phyloP scores from a whole-genome alignment of 352 stramenopile species.

The Pythium insidiosum region DNA sequence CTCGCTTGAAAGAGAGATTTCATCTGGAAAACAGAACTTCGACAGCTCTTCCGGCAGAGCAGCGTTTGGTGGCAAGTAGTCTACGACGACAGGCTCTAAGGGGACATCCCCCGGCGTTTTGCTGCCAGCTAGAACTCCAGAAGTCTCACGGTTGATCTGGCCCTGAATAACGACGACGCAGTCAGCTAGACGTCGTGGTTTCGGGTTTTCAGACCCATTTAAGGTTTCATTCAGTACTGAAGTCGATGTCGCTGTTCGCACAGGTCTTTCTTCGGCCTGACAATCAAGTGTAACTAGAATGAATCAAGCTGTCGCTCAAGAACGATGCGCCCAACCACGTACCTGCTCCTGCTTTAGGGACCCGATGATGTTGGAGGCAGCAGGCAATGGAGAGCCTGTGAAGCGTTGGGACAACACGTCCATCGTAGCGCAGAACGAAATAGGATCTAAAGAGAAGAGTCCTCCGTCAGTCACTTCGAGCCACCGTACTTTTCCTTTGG shows the following conservation, averaged over 20 bases:
- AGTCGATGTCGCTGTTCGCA: no score
- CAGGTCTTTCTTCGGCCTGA: no score
- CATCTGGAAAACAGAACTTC: constrained; percentile 66
- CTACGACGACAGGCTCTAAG: constrained; percentile 41
- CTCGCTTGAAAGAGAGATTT: constrained; percentile 36
- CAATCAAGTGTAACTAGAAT: no score
- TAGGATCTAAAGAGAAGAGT: constrained; percentile 25
- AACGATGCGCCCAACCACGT: no score
- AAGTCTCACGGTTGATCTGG: constrained; percentile 26
- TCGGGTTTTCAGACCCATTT: no score
- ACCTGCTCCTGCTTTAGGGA: no score
- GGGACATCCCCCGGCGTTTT: constrained; percentile 30
- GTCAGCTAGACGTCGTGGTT: no score
- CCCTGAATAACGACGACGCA: constrained; percentile 50
- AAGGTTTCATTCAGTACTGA: no score
- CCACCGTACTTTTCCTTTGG: no score
- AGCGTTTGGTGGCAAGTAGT: constrained; percentile 32
- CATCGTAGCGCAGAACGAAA: constrained; percentile 47
- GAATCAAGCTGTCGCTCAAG: no score
- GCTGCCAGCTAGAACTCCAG: constrained; percentile 25
- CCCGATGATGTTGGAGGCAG: no score
- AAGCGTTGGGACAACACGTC: constrained; percentile 53
- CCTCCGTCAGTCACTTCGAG: neutral
- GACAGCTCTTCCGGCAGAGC: constrained; percentile 55
- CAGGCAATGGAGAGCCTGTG: no score